Evolutionary conservation across 345 rosid genomes (phyloP), one percentile per base, ranked within the genome.

Genomic region (Clarkia xantiana): DNA sequence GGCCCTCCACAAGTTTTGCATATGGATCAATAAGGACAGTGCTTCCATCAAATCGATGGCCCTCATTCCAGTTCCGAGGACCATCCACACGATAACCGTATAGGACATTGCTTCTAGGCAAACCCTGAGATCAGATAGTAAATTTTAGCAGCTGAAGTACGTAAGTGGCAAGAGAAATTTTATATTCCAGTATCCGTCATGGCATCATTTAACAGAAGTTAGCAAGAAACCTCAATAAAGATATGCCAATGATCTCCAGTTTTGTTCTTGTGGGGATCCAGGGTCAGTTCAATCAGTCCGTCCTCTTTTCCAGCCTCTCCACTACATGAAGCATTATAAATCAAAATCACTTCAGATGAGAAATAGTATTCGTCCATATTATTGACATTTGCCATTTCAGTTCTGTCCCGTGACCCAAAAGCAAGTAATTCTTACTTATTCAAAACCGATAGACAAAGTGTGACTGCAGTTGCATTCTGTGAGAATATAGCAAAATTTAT

Each of bases 221-320:
- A 22, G 56, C 29, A 60, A 58, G 51, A 58, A 58, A 82, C 97
- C 95, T 86, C 76, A 38, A 90, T 50, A 45, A 68, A 76, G 42
- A 86, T 77, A 64, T 90, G 97, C 97, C 95, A 90, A 58, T 75
- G 62, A 63, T 90, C 88, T 52, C 94, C 95, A 15, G 95, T 90
- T 75, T 74, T 90, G 55, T 90, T 90, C 42, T 44, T 51, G 11
- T 9, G 63, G 48, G 86, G 80, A 77, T 90, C 88, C 79, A 90
- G 57, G 58, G 76, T 61, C 53, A 86, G 65, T 66, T 86, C 83
- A 44, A 82, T 63, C 78, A 78, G 66, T 57, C 59, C 72, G 56
- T 54, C 79, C 57, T 59, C 77, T 52, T 23, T 18, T 43, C 62
- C 74, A 50, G 42, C 54, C 53, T 49, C 51, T 53, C 74, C 75